Conservation (phyloP, 177 flowering plant species). For the Tripterygium wilfordii region DNA sequence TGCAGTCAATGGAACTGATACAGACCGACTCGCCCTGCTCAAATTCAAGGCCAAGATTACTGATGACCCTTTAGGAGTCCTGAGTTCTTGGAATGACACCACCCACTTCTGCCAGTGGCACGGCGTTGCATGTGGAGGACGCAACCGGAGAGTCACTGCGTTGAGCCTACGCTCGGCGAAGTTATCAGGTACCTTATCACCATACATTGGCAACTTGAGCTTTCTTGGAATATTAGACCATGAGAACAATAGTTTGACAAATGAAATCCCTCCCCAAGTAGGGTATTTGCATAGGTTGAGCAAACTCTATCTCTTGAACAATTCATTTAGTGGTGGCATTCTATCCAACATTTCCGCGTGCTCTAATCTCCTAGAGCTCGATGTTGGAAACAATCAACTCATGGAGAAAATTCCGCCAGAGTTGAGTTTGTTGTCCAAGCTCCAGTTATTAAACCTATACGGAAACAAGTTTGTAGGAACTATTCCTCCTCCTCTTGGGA, state of each 20-base stretch:
- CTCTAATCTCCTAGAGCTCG: not conserved
- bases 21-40: constrained; percentile 3
- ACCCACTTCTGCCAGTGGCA: constrained; percentile 9
- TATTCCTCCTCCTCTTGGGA: constrained; percentile 6
- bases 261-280: constrained; percentile 4
- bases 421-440: not conserved
- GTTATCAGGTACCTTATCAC: constrained; percentile 2
- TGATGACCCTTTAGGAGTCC: not conserved
- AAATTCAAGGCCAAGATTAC: constrained; percentile 1
- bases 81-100: constrained; percentile 2
- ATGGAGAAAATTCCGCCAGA: constrained; percentile 3
- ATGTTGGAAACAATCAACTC: not conserved
- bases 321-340: constrained; percentile 2
- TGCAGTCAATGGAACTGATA: not conserved
- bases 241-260: not conserved
- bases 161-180: not conserved
- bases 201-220: constrained; percentile 8
- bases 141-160: constrained; percentile 10
- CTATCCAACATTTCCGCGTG: constrained; percentile 1
- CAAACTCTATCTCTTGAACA: not conserved
- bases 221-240: not conserved
- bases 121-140: constrained; percentile 6
- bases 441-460: not conserved
- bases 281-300: constrained; percentile 2
- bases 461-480: constrained; percentile 1